Conservation (phyloP, 495 filamentous ascomycete species). For the Neurospora sp. region DNA sequence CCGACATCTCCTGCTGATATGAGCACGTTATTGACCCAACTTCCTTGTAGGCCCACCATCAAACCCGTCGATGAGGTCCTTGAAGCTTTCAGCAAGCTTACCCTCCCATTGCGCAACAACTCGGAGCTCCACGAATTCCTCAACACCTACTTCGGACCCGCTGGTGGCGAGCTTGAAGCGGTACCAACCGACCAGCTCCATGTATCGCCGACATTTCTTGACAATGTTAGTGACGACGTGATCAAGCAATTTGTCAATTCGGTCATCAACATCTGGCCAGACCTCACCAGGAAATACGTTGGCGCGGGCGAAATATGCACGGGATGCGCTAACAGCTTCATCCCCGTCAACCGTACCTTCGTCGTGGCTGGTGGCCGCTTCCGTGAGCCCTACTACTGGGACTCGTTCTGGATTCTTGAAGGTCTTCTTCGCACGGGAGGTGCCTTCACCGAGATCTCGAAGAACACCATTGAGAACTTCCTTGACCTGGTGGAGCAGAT, state of each 20-base stretch:
- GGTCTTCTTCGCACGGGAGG: constrained; percentile 40
- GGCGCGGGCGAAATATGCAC: constrained; percentile 28
- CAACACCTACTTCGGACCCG: constrained; percentile 32
- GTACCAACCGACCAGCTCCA: constrained; percentile 29
- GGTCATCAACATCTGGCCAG: constrained; percentile 43
- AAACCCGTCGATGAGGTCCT: constrained; percentile 34
- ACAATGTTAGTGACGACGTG: constrained; percentile 31
- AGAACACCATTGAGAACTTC: constrained; percentile 43
- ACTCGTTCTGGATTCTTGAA: constrained; percentile 43
- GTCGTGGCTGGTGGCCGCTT: constrained; percentile 42
- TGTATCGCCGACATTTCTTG: constrained; percentile 33
- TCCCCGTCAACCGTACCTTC: constrained; percentile 42
- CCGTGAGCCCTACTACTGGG: constrained; percentile 44
- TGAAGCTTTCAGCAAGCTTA: constrained; percentile 31
- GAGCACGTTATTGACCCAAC: not conserved
- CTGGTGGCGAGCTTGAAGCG: constrained; percentile 36
- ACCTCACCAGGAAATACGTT: constrained; percentile 35
- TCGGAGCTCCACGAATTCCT: constrained; percentile 37
- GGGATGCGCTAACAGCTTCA: constrained; percentile 38
- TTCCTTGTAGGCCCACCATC: constrained; percentile 30
- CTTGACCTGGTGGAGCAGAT: constrained; percentile 39
- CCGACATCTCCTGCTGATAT: not conserved
- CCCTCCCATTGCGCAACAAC: constrained; percentile 36
- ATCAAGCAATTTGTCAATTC: constrained; percentile 36
- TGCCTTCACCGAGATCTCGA: constrained; percentile 35